These are phyloP conservation scores for Micractinium conductrix DNA, from an alignment of 139 green algal genomes.

Conservation along the genomic window DNA sequence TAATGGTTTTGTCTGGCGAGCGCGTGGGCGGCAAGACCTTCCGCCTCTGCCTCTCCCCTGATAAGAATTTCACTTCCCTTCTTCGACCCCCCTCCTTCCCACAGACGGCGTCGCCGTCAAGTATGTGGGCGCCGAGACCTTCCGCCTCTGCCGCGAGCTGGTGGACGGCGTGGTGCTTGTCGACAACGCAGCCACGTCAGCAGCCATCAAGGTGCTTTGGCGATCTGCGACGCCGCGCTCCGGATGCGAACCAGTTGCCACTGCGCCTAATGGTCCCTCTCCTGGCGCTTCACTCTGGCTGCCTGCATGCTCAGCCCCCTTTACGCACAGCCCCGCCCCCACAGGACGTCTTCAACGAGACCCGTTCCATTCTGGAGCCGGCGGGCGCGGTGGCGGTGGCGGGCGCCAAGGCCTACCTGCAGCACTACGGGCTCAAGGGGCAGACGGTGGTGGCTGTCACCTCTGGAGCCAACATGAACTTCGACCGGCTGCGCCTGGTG, in stretches of 20 bases:
- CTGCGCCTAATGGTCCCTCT: neutral
- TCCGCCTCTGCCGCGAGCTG: slow-evolving; percentile 88
- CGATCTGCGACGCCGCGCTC: neutral
- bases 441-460: slow-evolving; percentile 57
- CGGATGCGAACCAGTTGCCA: neutral
- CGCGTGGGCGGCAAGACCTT: neutral
- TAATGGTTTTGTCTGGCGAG: neutral
- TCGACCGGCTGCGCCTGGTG: slow-evolving; percentile 93
- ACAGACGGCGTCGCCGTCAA: slow-evolving; percentile 37
- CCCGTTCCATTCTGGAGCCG: slow-evolving; percentile 90
- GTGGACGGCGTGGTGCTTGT: slow-evolving; percentile 94
- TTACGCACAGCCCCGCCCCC: too few species aligned
- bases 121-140: slow-evolving; percentile 90
- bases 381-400: slow-evolving; percentile 92
- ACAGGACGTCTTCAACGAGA: slow-evolving; percentile 89
- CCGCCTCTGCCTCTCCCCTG: neutral
- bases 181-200: slow-evolving; percentile 83
- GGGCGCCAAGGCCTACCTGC: slow-evolving; percentile 87
- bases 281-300: neutral
- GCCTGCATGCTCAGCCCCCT: neutral
- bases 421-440: slow-evolving; percentile 65
- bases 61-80: neutral
- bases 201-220: slow-evolving; percentile 83
- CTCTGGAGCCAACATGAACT: slow-evolving; percentile 92
- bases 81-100: neutral